Conservation (phyloP, 148 eudicot genomes). For the Simmondsia chinensis region DNA sequence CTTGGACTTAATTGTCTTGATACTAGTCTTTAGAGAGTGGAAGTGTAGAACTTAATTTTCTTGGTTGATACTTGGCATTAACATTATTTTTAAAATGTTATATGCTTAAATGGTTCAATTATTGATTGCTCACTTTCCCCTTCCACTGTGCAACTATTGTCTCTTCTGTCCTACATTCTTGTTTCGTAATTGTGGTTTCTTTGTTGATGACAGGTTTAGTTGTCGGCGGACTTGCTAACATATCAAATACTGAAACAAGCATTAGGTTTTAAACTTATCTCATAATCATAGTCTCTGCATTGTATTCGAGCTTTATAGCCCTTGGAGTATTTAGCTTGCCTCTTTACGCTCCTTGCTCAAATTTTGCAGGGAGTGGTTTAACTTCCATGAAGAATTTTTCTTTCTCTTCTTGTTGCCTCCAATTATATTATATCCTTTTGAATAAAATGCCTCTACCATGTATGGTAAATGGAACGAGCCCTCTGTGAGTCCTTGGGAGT, state of each 20-base stretch:
- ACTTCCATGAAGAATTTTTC: constrained; percentile 99
- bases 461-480: no score
- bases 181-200: constrained; percentile 1
- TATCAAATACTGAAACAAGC: constrained; percentile 86
- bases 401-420: constrained; percentile 95
- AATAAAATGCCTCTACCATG: no score
- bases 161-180: not conserved
- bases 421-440: constrained; percentile 90
- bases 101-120: no score
- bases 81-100: no score
- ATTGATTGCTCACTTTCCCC: no score
- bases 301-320: not conserved
- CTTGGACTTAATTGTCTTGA: no score
- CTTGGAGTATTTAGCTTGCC: not conserved
- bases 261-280: no score
- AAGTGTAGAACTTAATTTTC: no score
- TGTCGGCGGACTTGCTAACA: constrained; percentile 94
- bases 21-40: no score
- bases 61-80: no score
- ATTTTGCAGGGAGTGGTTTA: constrained; percentile 89
- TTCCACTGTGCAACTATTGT: no score
- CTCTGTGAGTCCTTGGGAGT: no score
- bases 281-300: not conserved
- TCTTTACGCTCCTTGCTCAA: not conserved
- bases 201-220: constrained; percentile 54